Evolutionary conservation across 176 grass and related monocot species (phyloP).

Genomic region (Thalia dealbata): DNA sequence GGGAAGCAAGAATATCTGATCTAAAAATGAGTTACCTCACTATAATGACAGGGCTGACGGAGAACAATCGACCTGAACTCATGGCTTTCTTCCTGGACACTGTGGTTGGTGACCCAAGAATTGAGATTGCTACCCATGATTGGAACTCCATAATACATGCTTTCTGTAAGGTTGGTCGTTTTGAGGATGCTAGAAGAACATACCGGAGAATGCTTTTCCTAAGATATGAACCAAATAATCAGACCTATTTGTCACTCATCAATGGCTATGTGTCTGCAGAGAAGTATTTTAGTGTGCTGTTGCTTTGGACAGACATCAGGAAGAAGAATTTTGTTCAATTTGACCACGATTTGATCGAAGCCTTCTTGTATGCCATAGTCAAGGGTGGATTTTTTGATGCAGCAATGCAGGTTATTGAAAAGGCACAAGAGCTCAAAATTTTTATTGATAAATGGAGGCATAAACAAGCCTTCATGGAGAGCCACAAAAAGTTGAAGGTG

Average conservation of each 20-base stretch:
- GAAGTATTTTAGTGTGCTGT: slow-evolving; percentile 86
- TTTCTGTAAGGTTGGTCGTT: slow-evolving; percentile 75
- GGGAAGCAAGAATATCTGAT: slow-evolving; percentile 69
- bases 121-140: slow-evolving; percentile 75
- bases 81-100: slow-evolving; percentile 94
- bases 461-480: slow-evolving; percentile 98
- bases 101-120: slow-evolving; percentile 66
- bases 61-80: slow-evolving; percentile 77
- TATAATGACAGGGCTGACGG: slow-evolving; percentile 95
- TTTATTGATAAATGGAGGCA: slow-evolving; percentile 98
- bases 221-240: slow-evolving; percentile 79
- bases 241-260: slow-evolving; percentile 91
- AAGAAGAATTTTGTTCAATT: slow-evolving; percentile 52
- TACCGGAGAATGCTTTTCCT: slow-evolving; percentile 87
- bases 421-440: slow-evolving; percentile 87
- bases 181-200: slow-evolving; percentile 84
- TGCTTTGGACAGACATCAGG: slow-evolving; percentile 90
- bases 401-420: slow-evolving; percentile 88
- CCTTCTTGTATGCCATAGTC: slow-evolving; percentile 77
- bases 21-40: slow-evolving; percentile 87
- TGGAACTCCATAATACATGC: slow-evolving; percentile 99
- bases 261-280: slow-evolving; percentile 69
- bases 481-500: slow-evolving; percentile 83
- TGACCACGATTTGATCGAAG: slow-evolving; percentile 73
- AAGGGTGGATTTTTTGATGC: slow-evolving; percentile 98